A percentile compares a stretch with the other conserved stretches of the same genome.
Evolutionary conservation across 2,329 filamentous ascomycete genomes (phyloP).

Genomic region (Aspergillus sp.): DNA sequence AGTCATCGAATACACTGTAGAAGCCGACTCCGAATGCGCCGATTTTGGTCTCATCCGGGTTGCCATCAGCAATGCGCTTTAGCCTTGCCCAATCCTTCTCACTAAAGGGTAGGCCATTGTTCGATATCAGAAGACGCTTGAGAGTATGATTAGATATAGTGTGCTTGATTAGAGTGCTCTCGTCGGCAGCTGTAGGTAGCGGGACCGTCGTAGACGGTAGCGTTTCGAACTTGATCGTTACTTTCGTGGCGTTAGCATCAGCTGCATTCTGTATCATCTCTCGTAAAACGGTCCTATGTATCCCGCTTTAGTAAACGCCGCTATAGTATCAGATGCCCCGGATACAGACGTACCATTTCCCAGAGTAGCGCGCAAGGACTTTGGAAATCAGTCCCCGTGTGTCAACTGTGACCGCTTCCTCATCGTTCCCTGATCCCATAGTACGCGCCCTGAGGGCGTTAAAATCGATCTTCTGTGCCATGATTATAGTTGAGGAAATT

Average conservation of each 20-base stretch:
- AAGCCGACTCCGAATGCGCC: conserved; percentile 98
- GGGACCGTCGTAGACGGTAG: conserved; percentile 78
- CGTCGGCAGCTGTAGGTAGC: conserved; percentile 64
- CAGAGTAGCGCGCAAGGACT: conserved; percentile 91
- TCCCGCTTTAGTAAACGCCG: conserved; percentile 17
- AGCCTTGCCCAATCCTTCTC: conserved; percentile 89
- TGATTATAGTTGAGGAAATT: conserved; percentile 35
- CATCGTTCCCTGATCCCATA: conserved; percentile 80
- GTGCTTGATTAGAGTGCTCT: conserved; percentile 77
- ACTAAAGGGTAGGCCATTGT: conserved; percentile 85
- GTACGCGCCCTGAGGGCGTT: conserved; percentile 80
- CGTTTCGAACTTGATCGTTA: conserved; percentile 91
- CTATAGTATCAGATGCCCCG: conserved; percentile 23
- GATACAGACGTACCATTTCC: conserved; percentile 73
- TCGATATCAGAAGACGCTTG: conserved; percentile 83
- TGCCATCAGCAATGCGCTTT: conserved; percentile 98
- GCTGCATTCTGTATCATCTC: conserved; percentile 99
- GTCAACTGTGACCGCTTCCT: conserved; percentile 97
- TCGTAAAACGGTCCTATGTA: conserved; percentile 64
- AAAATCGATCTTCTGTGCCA: conserved; percentile 70
- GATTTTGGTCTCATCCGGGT: conserved; percentile 98
- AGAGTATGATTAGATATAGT: conserved; percentile 82
- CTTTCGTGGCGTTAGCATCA: conserved; percentile 86
- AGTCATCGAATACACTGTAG: conserved; percentile 98
- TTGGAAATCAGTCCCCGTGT: conserved; percentile 97